Base-by-base conservation (phyloP, 768 basidiomycete genomes). In the Lanmaoa pseudosensibilis region DNA sequence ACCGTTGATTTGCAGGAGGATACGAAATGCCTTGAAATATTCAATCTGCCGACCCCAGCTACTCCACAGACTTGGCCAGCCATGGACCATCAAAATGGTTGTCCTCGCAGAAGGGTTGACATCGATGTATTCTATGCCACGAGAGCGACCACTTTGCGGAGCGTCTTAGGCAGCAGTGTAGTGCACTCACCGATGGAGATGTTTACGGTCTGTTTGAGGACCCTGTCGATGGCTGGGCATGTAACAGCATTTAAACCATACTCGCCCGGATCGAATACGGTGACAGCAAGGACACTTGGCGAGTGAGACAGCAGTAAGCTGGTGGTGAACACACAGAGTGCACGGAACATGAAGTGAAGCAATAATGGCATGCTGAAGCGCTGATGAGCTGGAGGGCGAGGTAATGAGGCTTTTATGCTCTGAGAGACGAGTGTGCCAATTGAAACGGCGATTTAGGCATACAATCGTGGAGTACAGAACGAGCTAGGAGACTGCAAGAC, bases 61-160 rank as follows among this genome's bases (percentile, higher is more conserved):
- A 52, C 83, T 85, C 89, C 89, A 91, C 4, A 90, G 68, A 59
- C 84, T 79, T 1, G 89, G 89, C 89, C 89, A 91, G 4, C 89
- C 89, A 62, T 91, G 89, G 0, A 90, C 83, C 78, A 91, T 78
- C 32, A 91, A 46, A 3, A 90, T 70, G 0, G 84, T 81, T 15
- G 70, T 75, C 27, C 78, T 68, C 4, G 81, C 81, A 0, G 55
- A 58, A 11, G 83, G 77, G 58, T 89, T 88, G 56, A 89, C 64
- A 39, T 90, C 80, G 23, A 83, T 79, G 64, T 89, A 90, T 58
- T 79, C 87, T 87, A 57, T n/a, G n/a, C n/a, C 27, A 9, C 6
- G 21, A 37, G 43, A 32, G 5, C 44, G 10, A 27, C 37, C n/a
- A 9, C 11, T 3, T 34, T 13, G 3, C 2, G 9, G 3, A 4